These are phyloP conservation scores for Lagenidium sp. DNA, from an alignment of 352 stramenopile species.

Conservation along the genomic window DNA sequence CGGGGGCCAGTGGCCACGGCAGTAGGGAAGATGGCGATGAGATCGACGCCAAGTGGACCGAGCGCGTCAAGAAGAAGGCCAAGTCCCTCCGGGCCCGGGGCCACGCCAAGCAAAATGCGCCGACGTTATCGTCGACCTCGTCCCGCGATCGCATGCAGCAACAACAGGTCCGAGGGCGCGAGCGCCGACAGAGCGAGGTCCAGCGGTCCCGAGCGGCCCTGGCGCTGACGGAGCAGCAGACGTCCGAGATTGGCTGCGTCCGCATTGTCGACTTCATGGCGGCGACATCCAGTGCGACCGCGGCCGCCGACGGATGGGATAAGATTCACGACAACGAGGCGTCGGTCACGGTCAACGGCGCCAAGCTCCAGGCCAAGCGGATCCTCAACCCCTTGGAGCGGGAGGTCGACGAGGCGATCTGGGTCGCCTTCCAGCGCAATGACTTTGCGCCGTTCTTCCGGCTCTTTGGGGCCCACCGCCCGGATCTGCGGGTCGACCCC, in stretches of 20 bases:
- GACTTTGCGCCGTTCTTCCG: constrained; percentile 77
- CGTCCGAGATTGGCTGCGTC: constrained; percentile 44
- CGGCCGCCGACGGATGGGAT: neutral
- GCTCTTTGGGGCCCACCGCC: constrained; percentile 32
- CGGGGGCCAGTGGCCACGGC: too few species aligned
- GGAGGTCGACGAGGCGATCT: constrained; percentile 71
- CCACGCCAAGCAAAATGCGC: constrained; percentile 19
- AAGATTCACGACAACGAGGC: neutral
- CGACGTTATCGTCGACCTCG: constrained; percentile 4
- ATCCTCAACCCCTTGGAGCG: constrained; percentile 76
- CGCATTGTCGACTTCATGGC: constrained; percentile 55
- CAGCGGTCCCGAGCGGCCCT: constrained; percentile 35
- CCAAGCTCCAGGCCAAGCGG: constrained; percentile 37
- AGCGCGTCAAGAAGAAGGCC: constrained; percentile 58
- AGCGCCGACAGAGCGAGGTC: constrained; percentile 46
- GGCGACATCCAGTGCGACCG: constrained; percentile 3
- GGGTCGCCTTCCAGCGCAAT: constrained; percentile 65
- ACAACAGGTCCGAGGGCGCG: constrained; percentile 39
- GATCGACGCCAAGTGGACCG: constrained; percentile 42
- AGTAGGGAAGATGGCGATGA: too few species aligned
- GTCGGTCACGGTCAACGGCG: constrained; percentile 44
- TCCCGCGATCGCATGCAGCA: constrained; percentile 24
- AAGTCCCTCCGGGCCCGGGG: constrained; percentile 29
- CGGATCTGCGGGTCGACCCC: constrained; percentile 30
- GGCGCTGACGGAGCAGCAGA: constrained; percentile 47